A percentile compares a stretch with the other conserved stretches of the same genome.
phyloP scores from a whole-genome alignment of 805 yeast genomes.

The Cyberlindnera mrakii region DNA sequence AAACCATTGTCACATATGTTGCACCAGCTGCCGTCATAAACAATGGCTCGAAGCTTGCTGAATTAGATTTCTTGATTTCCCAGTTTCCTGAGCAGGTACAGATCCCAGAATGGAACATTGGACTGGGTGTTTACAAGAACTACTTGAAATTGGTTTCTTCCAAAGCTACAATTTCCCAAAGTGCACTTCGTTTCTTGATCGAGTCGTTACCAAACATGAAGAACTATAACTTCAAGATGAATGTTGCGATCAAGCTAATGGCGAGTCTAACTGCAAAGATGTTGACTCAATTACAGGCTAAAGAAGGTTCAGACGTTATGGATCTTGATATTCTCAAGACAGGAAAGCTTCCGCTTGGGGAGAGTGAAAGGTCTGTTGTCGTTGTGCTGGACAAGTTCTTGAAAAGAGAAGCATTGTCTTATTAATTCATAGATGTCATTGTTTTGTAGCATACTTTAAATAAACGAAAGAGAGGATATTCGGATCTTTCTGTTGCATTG shows the following conservation, averaged over 20 bases:
- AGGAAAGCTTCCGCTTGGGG: constrained; percentile 36
- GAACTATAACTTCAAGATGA: constrained; percentile 29
- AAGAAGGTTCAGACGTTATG: constrained; percentile 9
- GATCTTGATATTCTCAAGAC: constrained; percentile 29
- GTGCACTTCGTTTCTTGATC: constrained; percentile 34
- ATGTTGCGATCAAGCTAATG: constrained; percentile 49
- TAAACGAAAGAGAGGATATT: no score
- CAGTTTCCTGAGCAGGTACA: constrained; percentile 38
- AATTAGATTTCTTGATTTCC: constrained; percentile 32
- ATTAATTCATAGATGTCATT: not conserved
- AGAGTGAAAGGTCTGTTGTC: constrained; percentile 17
- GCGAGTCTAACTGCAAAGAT: constrained; percentile 35
- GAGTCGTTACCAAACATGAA: constrained; percentile 39
- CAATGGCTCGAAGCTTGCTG: constrained; percentile 27
- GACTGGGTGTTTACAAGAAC: constrained; percentile 52
- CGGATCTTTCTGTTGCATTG: no score
- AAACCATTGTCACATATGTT: constrained; percentile 44
- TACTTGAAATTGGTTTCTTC: constrained; percentile 33
- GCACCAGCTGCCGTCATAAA: constrained; percentile 70
- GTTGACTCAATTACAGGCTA: constrained; percentile 9
- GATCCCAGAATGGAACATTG: constrained; percentile 46
- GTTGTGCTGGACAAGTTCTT: constrained; percentile 6
- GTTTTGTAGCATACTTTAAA: no score
- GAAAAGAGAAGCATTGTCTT: constrained; percentile 7
- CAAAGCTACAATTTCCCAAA: constrained; percentile 16